Conservation (phyloP, 768 basidiomycete genomes). For the Rhodotorula taiwanensis region DNA sequence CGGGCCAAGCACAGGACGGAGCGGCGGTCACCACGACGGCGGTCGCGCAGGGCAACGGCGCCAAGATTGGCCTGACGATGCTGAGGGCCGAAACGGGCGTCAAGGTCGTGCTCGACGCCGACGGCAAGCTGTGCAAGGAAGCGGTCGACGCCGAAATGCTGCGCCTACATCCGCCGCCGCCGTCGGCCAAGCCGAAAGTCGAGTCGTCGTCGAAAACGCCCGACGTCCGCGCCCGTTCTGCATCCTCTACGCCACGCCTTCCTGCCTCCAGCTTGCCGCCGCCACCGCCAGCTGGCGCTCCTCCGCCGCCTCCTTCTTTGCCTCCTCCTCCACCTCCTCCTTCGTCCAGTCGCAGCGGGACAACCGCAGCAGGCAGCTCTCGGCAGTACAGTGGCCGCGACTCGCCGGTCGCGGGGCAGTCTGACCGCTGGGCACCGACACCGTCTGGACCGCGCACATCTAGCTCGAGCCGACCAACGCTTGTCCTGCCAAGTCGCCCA, state of each 20-base stretch:
- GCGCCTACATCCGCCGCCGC: slow-evolving; percentile 32
- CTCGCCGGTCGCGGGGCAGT: no score
- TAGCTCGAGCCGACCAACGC: slow-evolving; percentile 34
- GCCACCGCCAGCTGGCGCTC: slow-evolving; percentile 15
- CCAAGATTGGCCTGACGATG: slow-evolving; percentile 52
- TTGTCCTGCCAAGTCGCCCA: background rate
- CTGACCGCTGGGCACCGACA: no score
- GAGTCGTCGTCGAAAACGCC: background rate
- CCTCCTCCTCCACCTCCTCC: slow-evolving; percentile 41
- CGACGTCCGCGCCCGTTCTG: background rate
- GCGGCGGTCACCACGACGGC: slow-evolving; percentile 66
- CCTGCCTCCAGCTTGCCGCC: background rate
- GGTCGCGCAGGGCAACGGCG: slow-evolving; percentile 61
- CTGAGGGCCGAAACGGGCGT: slow-evolving; percentile 49
- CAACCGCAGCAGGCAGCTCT: no score
- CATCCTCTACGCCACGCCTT: background rate
- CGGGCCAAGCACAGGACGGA: slow-evolving; percentile 41
- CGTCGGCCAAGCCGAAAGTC: background rate
- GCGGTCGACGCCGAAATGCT: slow-evolving; percentile 56
- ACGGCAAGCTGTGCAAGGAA: slow-evolving; percentile 58
- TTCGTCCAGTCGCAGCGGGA: slow-evolving; percentile 41
- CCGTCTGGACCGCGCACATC: slow-evolving; percentile 41
- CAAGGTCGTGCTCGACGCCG: slow-evolving; percentile 70
- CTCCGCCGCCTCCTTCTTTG: slow-evolving; percentile 33
- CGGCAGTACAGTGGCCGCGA: no score